Evolutionary conservation across 306 rosid species (phyloP), one percentile per base, ranked within the genome.

Genomic region (Astragalus membranaceus): DNA sequence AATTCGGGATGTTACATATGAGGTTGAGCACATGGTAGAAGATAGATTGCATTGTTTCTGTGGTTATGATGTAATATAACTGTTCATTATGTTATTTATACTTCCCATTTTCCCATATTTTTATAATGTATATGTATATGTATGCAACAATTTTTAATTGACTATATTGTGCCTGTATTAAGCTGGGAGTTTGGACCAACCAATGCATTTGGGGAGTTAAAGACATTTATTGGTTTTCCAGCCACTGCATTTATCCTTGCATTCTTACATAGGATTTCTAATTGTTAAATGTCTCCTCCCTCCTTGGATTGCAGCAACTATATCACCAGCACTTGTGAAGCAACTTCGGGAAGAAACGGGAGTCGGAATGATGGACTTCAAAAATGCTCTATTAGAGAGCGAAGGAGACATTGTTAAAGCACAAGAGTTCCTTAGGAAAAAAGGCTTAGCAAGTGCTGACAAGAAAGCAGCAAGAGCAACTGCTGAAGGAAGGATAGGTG

Each of bases 311-410:
- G 69, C 91, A 91, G 96, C 89, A 64, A 75, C 85, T 73, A 85
- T 95, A 86, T 88, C 98, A 73, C 89, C 96, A 3, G 88, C 89
- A 65, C 95, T 92, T 69, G 96, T 92, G 77, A 92, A 88, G 87
- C 91, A 92, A 75, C 91, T 92, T 29, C 96, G 98, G 37, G 99
- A 91, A 33, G 99, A 95, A 74, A 89, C 96, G 5, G 99, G 99
- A 69, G 99, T 97, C 42, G 97, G 99, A 84, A 95, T 95, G 99
- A 95, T 95, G 99, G 97, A 95, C 75, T 95, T 97, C 92, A 95
- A 95, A 81, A 91, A 83, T 0, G 95, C 97, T 35, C 79, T 95
- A 42, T 71, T 90, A 0, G 97, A 91, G 83, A 85, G 90, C 33
- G 95, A 80, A 37, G 95, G 98, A 9, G 95, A 89, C 84, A 80